These are phyloP conservation scores for Backusella parvicylindrica DNA, from an alignment of 192 early-diverging fungal genomes.

Conservation along the genomic window DNA sequence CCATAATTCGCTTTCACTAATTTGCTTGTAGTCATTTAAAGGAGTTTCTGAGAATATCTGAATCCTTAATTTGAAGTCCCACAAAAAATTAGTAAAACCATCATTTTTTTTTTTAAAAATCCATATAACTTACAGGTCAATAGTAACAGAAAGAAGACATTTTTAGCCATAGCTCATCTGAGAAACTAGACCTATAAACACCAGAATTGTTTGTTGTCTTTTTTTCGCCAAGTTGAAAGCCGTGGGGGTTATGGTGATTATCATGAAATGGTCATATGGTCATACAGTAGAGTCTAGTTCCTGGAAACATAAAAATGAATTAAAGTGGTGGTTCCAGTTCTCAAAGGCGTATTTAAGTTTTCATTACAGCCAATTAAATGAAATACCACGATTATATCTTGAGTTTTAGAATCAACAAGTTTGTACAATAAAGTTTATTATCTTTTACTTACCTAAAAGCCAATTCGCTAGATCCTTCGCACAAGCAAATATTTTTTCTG, in stretches of 20 bases:
- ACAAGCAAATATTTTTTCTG: no score
- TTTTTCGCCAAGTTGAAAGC: background rate
- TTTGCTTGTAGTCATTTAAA: background rate
- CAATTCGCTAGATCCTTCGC: no score
- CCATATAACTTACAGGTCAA: background rate
- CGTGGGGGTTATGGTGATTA: background rate
- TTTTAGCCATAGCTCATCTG: background rate
- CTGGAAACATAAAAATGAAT: no score
- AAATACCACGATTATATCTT: no score
- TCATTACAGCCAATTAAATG: no score
- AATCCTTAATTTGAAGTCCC: background rate
- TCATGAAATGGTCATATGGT: background rate
- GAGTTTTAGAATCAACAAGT: no score
- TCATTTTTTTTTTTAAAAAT: background rate
- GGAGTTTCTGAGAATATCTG: constrained; percentile 1
- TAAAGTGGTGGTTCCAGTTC: no score
- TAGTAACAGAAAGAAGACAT: background rate
- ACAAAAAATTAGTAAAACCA: background rate
- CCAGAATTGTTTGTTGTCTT: constrained; percentile 5
- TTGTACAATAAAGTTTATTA: no score
- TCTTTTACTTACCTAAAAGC: no score
- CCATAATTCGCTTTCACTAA: constrained; percentile 19
- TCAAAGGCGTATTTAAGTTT: no score
- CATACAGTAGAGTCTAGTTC: no score
- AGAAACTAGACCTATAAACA: background rate